Evolutionary conservation across 805 yeast species (phyloP).

Genomic region (Sugiyamaella boreocaroliniensis): DNA sequence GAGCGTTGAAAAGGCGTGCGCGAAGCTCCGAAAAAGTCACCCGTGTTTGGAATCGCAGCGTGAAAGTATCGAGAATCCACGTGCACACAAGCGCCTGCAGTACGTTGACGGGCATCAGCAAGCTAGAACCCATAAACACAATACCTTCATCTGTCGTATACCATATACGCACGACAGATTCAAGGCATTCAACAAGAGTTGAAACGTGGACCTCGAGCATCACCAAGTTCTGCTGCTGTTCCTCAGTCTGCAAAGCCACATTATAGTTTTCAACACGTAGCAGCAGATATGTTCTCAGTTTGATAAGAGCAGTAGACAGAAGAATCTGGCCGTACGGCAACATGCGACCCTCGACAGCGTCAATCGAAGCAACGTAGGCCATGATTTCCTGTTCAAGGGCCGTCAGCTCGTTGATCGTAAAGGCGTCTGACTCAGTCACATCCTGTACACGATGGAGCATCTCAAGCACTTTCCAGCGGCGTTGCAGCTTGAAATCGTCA

Average conservation of each 20-base stretch:
- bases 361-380: not conserved
- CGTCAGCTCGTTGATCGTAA: not conserved
- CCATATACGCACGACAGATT: not conserved
- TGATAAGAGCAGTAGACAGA: not conserved
- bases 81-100: not conserved
- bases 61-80: not conserved
- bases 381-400: not conserved
- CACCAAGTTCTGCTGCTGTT: not conserved
- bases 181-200: not conserved
- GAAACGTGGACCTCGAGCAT: not conserved
- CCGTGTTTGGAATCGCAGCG: not conserved
- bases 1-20: not conserved
- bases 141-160: not conserved
- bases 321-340: slow-evolving; percentile 1
- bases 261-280: not conserved
- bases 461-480: not conserved
- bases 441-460: not conserved
- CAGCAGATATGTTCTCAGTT: not conserved
- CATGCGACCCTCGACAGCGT: not conserved
- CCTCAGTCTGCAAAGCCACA: not conserved
- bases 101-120: not conserved
- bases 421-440: not conserved
- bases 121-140: slow-evolving; percentile 1
- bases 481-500: not conserved
- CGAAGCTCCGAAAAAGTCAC: not conserved